Evolutionary conservation across 257 asterid genomes (phyloP), one percentile per base, ranked within the genome.

Genomic region (Verbascum thapsus): DNA sequence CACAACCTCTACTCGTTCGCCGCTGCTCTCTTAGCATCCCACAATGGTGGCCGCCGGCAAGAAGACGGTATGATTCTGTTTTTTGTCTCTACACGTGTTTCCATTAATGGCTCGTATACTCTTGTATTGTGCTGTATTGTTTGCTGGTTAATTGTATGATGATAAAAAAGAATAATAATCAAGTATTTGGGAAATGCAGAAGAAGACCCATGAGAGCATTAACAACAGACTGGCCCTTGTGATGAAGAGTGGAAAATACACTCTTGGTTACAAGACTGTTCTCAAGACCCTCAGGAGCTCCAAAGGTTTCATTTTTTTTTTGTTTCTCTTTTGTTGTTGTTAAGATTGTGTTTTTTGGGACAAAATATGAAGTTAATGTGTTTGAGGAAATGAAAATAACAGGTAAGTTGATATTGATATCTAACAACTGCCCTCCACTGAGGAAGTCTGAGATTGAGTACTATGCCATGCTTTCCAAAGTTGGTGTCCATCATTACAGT

Each of bases 361-460:
- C 32, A 7, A 7, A 3, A 7, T 15, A 37, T 0, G 30, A 10
- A 16, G 32, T 23, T 47, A 0, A 63, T 38, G 37, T 16, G 32
- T 48, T 60, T 42, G 23, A 11, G 9, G 23, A 15, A 53, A 61
- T 45, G 4, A 12, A 20, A 40, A 5, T 65, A 41, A 17, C 76
- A 88, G 92, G 86, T 45, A 88, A 88, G 73, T 77, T 85, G 86
- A 76, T 88, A 5, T 75, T 88, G 87, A 88, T 88, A 26, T 86
- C 96, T 0, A 83, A 80, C 83, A 86, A 88, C 61, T 88, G 96
- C 50, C 96, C 96, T 0, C 94, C 95, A 0, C 58, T 86, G 85
- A 86, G 95, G 79, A 88, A 88, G 60, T 86, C 95, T 2, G 95
- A 88, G 85, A 88, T 88, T 47, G 95, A 88, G 77, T 89, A 89